A percentile compares a stretch with the other conserved stretches of the same genome.
phyloP scores from a whole-genome alignment of 371 early-diverging fungal species.

The Mortierella polycephala region DNA sequence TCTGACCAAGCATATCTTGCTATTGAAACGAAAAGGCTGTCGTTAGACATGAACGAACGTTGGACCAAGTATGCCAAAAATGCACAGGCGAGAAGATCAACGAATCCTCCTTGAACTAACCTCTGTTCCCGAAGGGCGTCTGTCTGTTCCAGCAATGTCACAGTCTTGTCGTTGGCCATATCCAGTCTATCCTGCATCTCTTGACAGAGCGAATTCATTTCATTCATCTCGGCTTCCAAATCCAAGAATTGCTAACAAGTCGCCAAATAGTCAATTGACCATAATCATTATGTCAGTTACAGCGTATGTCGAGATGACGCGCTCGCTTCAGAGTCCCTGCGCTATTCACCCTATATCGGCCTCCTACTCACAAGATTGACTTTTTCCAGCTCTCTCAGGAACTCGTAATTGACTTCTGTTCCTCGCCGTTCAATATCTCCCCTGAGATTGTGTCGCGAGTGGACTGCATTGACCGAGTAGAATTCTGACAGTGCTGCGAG shows the following conservation, averaged over 20 bases:
- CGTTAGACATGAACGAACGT: background rate
- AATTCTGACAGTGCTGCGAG: constrained; percentile 76
- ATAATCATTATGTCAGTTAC: constrained; percentile 9
- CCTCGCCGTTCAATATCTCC: constrained; percentile 78
- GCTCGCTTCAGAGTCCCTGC: background rate
- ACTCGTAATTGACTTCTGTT: constrained; percentile 68
- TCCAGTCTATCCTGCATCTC: constrained; percentile 73
- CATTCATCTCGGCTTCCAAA: constrained; percentile 65
- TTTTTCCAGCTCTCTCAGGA: constrained; percentile 70
- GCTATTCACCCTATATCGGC: background rate
- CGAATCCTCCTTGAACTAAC: constrained; percentile 43
- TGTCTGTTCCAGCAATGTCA: constrained; percentile 74
- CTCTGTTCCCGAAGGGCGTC: constrained; percentile 69
- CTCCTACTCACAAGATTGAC: constrained; percentile 64
- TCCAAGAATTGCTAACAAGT: constrained; percentile 64
- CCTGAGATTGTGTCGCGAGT: constrained; percentile 68
- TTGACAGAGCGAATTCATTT: constrained; percentile 66
- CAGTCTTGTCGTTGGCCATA: constrained; percentile 64
- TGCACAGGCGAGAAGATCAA: constrained; percentile 2
- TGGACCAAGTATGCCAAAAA: background rate
- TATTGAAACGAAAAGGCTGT: constrained; percentile 16
- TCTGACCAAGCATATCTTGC: constrained; percentile 64
- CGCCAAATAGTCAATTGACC: background rate
- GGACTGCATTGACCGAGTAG: constrained; percentile 66
- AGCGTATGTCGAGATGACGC: background rate